Evolutionary conservation across 768 basidiomycete species (phyloP), one percentile per base, ranked within the genome.

Genomic region (Gautieria morchelliformis): DNA sequence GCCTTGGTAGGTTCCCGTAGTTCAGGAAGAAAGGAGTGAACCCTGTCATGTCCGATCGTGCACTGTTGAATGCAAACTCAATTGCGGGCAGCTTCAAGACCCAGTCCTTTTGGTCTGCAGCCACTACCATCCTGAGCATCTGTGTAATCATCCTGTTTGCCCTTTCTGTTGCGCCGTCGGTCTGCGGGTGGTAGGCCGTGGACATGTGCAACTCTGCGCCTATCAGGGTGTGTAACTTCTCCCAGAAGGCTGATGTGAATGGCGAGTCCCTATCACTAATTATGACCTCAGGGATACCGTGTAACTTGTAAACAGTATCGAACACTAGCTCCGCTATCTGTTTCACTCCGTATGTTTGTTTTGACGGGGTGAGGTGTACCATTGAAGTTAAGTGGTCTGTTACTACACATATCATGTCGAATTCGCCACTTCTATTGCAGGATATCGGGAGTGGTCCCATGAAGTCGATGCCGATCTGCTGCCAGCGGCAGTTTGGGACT

Each of bases 131-230:
- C 30, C 59, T 56, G 1, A 65, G 45, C 12, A 48, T 44, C 42
- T 72, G 71, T 46, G 64, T 67, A 0, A 72, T 55, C 0, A 66
- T 73, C 39, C 69, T 69, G 49, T 73, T 73, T 0, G 66, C 67
- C 0, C 61, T 54, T 60, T 75, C 68, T 19, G 67, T 71, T 0
- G 61, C 37, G 0, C 75, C 71, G 61, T 75, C 69, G 0, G 69
- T 71, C 55, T 75, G 65, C 0, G 71, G 74, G 40, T 76, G 75
- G 45, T 65, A 74, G 0, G 71, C 53, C 0, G 70, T 70, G 0
- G 72, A 74, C 64, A 70, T 60, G 17, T 63, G 65, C 1, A 72
- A 53, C 3, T 67, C 62, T 0, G 70, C 59, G 0, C 72, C 68
- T 3, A 67, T 59, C 4, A 65, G 48, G 8, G 20, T 35, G 11